These are phyloP conservation scores for Pestalotiopsis sp. DNA, from an alignment of 2,329 filamentous ascomycete genomes.

Conservation along the genomic window DNA sequence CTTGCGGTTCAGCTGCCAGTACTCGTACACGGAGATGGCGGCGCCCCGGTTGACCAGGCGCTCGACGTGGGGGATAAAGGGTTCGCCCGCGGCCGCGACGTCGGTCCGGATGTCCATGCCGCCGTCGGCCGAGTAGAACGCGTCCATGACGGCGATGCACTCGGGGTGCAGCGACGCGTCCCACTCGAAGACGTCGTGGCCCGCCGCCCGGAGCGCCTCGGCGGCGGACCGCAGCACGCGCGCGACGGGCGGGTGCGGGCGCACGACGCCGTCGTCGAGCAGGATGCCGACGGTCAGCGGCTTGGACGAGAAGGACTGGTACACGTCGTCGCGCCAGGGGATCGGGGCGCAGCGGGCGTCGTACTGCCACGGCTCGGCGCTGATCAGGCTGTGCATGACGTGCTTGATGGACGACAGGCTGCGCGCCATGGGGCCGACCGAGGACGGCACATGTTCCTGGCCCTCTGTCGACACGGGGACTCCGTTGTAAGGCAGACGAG, in stretches of 20 bases:
- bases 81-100: conserved; percentile 53
- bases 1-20: conserved; percentile 67
- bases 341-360: conserved; percentile 58
- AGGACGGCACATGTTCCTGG: conserved; percentile 65
- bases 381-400: conserved; percentile 49
- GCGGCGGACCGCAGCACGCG: conserved; percentile 44
- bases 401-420: conserved; percentile 51
- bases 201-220: conserved; percentile 41
- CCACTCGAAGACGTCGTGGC: conserved; percentile 60
- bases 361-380: conserved; percentile 51
- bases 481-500: conserved; percentile 58
- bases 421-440: conserved; percentile 62
- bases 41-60: conserved; percentile 47
- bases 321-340: conserved; percentile 53
- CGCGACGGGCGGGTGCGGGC: conserved; percentile 53
- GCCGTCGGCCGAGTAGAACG: conserved; percentile 64
- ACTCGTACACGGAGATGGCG: conserved; percentile 63
- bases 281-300: conserved; percentile 47
- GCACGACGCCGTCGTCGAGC: conserved; percentile 52
- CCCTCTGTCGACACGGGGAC: conserved; percentile 64
- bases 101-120: conserved; percentile 63
- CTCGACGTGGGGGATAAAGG: conserved; percentile 52
- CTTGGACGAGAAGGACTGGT: conserved; percentile 39
- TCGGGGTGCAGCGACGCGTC: conserved; percentile 51
- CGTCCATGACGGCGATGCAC: conserved; percentile 62